Conservation (phyloP, 1,284 basidiomycete species). For the Rhodotorula sp. region DNA sequence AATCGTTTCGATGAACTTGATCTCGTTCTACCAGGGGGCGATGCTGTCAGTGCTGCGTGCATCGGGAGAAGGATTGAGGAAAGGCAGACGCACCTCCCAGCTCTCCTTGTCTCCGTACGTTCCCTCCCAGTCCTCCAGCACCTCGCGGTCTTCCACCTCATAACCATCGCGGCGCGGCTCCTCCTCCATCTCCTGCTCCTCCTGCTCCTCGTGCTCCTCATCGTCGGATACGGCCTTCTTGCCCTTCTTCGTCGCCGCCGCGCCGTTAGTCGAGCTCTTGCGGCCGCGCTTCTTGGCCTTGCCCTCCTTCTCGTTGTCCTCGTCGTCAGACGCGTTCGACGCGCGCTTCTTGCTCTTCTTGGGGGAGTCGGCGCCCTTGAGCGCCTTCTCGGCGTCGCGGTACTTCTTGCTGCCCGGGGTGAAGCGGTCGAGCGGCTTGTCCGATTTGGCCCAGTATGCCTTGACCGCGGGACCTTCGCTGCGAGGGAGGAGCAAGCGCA, state of each 20-base stretch:
- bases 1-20: slow-evolving; percentile 19
- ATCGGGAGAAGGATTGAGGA: background rate
- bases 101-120: background rate
- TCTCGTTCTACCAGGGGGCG: background rate
- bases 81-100: slow-evolving; percentile 25
- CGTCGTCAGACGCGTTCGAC: background rate
- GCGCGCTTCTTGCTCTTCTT: slow-evolving; percentile 9
- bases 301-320: background rate
- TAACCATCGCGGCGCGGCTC: background rate
- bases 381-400: background rate
- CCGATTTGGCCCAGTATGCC: slow-evolving; percentile 19
- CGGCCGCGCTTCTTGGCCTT: slow-evolving; percentile 1
- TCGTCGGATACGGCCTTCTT: background rate
- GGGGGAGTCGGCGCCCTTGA: background rate
- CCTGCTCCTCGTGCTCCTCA: background rate
- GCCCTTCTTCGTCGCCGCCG: background rate
- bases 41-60: background rate
- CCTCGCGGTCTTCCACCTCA: background rate
- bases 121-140: background rate
- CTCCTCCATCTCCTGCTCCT: background rate
- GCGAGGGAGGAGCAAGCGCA: background rate
- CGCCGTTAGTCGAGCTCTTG: background rate
- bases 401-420: slow-evolving; percentile 1
- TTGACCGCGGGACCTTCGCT: slow-evolving; percentile 4
- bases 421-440: slow-evolving; percentile 15